phyloP scores from a whole-genome alignment of 306 rosid genomes.

The Echinosophora koreensis region DNA sequence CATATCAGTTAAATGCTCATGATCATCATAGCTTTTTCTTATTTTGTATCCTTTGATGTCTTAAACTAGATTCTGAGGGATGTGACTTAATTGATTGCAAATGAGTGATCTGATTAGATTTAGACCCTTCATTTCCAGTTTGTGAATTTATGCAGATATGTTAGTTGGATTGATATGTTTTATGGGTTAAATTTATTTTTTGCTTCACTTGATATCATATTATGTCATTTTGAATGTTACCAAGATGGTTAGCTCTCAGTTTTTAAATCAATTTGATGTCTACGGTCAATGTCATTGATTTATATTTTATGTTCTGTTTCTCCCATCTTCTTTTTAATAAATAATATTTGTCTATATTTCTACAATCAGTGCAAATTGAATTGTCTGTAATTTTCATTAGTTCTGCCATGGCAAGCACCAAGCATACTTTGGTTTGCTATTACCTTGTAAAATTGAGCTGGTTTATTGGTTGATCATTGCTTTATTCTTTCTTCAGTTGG shows the following conservation, averaged over 20 bases:
- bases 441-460: constrained; percentile 19
- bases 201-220: constrained; percentile 23
- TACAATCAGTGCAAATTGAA: constrained; percentile 9
- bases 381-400: constrained; percentile 33
- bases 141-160: constrained; percentile 22
- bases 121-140: constrained; percentile 11
- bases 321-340: neutral
- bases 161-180: constrained; percentile 18
- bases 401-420: constrained; percentile 28
- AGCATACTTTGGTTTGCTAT: constrained; percentile 12
- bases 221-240: constrained; percentile 33
- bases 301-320: constrained; percentile 7
- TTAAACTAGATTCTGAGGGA: constrained; percentile 26
- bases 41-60: constrained; percentile 37
- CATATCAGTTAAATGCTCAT: constrained; percentile 17
- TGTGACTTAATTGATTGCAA: constrained; percentile 7
- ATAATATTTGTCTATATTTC: neutral
- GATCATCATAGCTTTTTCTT: constrained; percentile 4
- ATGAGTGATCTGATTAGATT: constrained; percentile 11
- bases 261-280: constrained; percentile 11
- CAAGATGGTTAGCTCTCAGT: neutral
- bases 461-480: constrained; percentile 23
- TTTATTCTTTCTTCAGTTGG: constrained; percentile 40
- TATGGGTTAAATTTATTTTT: neutral
- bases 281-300: neutral